Conservation (phyloP, 805 yeast species). For the Saccharomycopsis fodiens region DNA sequence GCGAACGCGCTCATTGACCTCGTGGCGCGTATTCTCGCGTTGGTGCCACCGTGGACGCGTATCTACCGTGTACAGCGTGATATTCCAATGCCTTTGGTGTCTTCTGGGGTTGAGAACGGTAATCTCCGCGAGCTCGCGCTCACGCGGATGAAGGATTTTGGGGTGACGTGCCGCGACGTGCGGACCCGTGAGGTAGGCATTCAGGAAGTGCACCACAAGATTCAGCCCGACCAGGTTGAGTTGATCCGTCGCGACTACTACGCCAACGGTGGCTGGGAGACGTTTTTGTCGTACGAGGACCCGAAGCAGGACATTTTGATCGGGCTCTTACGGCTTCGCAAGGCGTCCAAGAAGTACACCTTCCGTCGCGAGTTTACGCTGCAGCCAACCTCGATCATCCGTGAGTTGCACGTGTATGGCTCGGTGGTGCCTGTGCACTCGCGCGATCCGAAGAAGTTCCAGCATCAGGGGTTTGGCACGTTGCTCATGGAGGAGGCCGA, state of each 20-base stretch:
- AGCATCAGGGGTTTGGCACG: conserved; percentile 98
- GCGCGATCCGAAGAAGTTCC: conserved; percentile 95
- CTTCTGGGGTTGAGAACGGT: conserved; percentile 97
- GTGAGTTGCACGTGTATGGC: conserved; percentile 96
- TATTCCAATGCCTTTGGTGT: conserved; percentile 97
- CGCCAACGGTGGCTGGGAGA: conserved; percentile 99
- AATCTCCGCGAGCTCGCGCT: conserved; percentile 90
- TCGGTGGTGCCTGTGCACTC: conserved; percentile 95
- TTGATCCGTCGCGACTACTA: conserved; percentile 90
- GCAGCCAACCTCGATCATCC: conserved; percentile 88
- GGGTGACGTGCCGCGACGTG: conserved; percentile 91
- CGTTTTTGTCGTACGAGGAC: conserved; percentile 91
- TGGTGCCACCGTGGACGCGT: conserved; percentile 99
- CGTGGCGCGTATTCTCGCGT: conserved; percentile 90
- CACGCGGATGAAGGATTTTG: conserved; percentile 97
- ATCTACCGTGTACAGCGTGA: conserved; percentile 97
- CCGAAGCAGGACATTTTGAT: conserved; percentile 93
- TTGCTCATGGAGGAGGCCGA: conserved; percentile 98
- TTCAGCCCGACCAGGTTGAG: conserved; percentile 95
- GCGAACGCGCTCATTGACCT: conserved; percentile 91
- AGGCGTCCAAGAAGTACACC: conserved; percentile 83
- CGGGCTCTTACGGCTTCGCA: conserved; percentile 81
- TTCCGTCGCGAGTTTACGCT: conserved; percentile 79
- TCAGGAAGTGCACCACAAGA: conserved; percentile 96
- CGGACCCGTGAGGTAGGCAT: conserved; percentile 98